These are phyloP conservation scores for Citrus mangshanensis DNA, from an alignment of 345 rosid species.

Conservation along the genomic window DNA sequence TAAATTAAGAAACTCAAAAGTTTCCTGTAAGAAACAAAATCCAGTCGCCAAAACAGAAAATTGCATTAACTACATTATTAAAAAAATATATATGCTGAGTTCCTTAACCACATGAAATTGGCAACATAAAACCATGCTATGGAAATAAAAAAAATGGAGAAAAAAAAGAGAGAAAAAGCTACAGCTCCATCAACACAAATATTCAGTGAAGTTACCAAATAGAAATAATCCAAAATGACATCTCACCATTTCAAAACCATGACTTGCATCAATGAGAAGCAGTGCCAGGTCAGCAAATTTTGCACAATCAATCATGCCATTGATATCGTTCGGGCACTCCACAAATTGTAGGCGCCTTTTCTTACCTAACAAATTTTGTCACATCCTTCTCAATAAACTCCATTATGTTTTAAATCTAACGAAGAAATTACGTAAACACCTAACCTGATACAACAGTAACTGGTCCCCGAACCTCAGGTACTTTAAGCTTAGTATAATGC, in stretches of 20 bases:
- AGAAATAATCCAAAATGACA: neutral
- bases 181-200: neutral
- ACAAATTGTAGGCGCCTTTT: slow-evolving; percentile 74
- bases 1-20: slow-evolving; percentile 93
- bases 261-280: slow-evolving; percentile 89
- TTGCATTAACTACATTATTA: neutral
- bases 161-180: neutral
- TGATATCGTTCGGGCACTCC: slow-evolving; percentile 95
- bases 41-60: neutral
- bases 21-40: slow-evolving; percentile 55
- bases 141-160: neutral
- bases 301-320: slow-evolving; percentile 96
- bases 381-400: slow-evolving; percentile 16
- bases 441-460: slow-evolving; percentile 77
- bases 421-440: neutral
- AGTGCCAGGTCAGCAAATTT: slow-evolving; percentile 88
- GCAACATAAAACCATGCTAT: neutral
- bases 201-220: neutral
- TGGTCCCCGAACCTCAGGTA: slow-evolving; percentile 90
- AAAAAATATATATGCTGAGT: neutral
- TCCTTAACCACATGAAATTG: neutral
- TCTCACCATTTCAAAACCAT: slow-evolving; percentile 83
- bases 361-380: slow-evolving; percentile 50
- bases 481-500: slow-evolving; percentile 71
- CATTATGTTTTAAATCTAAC: neutral